These are phyloP conservation scores for Lomentospora prolificans DNA, from an alignment of 2,329 filamentous ascomycete genomes.

Conservation along the genomic window DNA sequence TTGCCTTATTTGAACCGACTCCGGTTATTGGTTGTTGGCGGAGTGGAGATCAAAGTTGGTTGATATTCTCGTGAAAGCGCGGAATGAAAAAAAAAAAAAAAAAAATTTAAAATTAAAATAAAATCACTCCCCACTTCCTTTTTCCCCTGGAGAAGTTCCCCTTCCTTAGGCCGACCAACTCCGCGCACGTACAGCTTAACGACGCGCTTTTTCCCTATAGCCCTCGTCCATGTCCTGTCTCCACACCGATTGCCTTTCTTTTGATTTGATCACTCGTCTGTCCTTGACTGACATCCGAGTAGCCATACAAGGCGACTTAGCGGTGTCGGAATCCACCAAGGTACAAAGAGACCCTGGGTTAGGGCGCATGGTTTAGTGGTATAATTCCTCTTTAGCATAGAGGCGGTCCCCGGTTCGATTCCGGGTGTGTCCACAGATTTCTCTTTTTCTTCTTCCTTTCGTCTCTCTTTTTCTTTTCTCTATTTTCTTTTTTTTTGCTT, in stretches of 20 bases:
- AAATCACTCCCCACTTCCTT: no score
- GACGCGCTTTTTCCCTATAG: no score
- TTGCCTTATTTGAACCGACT: neutral
- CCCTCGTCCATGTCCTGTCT: no score
- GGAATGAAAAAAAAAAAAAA: no score
- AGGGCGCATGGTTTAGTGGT: constrained; percentile 6
- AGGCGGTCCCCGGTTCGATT: constrained; percentile 5
- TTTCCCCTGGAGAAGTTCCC: no score
- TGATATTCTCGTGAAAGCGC: no score
- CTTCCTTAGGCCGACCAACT: no score
- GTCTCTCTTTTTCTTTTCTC: constrained; percentile 2
- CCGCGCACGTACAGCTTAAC: no score
- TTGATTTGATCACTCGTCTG: no score
- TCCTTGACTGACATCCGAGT: neutral
- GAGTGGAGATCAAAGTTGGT: neutral
- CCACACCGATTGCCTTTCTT: no score
- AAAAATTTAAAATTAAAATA: no score
- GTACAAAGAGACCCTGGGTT: neutral
- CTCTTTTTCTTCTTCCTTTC: constrained; percentile 5
- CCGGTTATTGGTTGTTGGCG: neutral
- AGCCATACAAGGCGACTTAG: neutral
- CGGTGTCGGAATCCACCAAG: neutral
- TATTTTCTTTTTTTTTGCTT: constrained; percentile 7
- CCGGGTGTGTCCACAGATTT: constrained; percentile 2
- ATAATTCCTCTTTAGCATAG: constrained; percentile 7